Evolutionary conservation across 202 grass and related monocot genomes (phyloP).

Genomic region (Setaria italica): DNA sequence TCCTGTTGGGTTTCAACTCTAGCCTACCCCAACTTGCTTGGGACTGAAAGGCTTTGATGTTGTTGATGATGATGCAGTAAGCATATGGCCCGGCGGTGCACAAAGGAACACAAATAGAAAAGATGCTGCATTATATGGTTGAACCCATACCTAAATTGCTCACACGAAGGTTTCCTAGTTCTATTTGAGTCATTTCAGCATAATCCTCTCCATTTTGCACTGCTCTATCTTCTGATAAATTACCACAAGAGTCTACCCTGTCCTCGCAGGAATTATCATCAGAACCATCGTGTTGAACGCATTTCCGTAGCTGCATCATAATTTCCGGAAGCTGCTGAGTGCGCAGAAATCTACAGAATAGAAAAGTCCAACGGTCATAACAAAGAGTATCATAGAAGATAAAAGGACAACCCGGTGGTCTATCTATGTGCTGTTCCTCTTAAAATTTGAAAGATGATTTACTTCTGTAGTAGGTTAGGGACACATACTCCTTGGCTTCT

Average conservation of each 20-base stretch:
- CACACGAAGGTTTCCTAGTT: conserved; percentile 83
- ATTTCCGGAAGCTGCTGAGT: conserved; percentile 85
- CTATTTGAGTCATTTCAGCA: conserved; percentile 71
- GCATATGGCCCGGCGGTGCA: not conserved
- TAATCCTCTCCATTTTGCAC: conserved; percentile 58
- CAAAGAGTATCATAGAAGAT: conserved; percentile 26
- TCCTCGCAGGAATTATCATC: conserved; percentile 60
- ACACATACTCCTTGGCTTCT: conserved; percentile 89
- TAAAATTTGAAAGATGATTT: conserved; percentile 12
- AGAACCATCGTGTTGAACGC: conserved; percentile 56
- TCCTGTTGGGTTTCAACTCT: no score
- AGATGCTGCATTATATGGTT: conserved; percentile 23
- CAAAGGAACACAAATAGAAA: conserved; percentile 24
- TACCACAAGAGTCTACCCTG: conserved; percentile 58
- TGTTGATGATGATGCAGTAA: not conserved
- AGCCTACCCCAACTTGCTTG: no score
- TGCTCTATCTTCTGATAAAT: conserved; percentile 61
- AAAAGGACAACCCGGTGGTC: conserved; percentile 30
- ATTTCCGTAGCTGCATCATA: conserved; percentile 86
- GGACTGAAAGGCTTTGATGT: no score
- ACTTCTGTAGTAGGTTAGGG: conserved; percentile 11
- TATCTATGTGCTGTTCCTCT: not conserved
- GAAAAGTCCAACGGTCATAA: conserved; percentile 24
- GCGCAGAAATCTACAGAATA: conserved; percentile 73
- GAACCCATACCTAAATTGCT: conserved; percentile 81